Evolutionary conservation across 2,329 filamentous ascomycete genomes (phyloP).

Genomic region (Neonectria ditissima): DNA sequence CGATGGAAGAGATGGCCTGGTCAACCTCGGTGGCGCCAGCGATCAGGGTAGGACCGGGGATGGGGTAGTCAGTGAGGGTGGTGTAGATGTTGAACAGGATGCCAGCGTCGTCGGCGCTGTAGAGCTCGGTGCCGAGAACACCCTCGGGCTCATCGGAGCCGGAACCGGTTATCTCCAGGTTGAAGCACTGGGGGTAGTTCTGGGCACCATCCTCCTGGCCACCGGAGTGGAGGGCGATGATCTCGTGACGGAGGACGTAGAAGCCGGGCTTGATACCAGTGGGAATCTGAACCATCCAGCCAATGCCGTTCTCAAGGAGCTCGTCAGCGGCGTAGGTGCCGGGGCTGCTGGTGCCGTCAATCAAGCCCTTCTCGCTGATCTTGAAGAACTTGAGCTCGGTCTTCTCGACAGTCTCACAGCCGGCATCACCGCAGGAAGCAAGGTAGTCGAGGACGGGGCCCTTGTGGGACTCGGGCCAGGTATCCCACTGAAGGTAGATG

Average conservation of each 20-base stretch:
- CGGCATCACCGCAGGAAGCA: constrained; percentile 65
- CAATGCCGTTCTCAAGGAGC: constrained; percentile 57
- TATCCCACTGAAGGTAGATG: constrained; percentile 57
- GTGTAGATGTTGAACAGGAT: constrained; percentile 51
- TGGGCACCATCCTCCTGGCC: constrained; percentile 60
- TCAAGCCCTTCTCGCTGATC: constrained; percentile 68
- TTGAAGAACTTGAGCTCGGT: constrained; percentile 71
- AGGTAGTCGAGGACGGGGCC: constrained; percentile 74
- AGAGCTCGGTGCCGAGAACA: constrained; percentile 48
- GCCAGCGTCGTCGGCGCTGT: constrained; percentile 47
- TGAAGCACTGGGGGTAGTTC: constrained; percentile 65
- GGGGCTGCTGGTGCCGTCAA: constrained; percentile 57
- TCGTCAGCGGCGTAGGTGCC: constrained; percentile 52
- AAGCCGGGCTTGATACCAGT: constrained; percentile 50
- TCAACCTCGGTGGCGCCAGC: constrained; percentile 32
- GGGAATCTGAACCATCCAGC: constrained; percentile 52
- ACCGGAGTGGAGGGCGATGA: constrained; percentile 62
- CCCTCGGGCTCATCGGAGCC: constrained; percentile 51
- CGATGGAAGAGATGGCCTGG: constrained; percentile 35
- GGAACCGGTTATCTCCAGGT: constrained; percentile 59
- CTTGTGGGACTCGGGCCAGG: constrained; percentile 58
- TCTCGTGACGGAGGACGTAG: constrained; percentile 66
- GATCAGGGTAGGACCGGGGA: constrained; percentile 47
- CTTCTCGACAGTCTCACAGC: constrained; percentile 68
- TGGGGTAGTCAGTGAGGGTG: constrained; percentile 42